Evolutionary conservation across 331 rosid genomes (phyloP).

Genomic region (Stylosanthes scabra): DNA sequence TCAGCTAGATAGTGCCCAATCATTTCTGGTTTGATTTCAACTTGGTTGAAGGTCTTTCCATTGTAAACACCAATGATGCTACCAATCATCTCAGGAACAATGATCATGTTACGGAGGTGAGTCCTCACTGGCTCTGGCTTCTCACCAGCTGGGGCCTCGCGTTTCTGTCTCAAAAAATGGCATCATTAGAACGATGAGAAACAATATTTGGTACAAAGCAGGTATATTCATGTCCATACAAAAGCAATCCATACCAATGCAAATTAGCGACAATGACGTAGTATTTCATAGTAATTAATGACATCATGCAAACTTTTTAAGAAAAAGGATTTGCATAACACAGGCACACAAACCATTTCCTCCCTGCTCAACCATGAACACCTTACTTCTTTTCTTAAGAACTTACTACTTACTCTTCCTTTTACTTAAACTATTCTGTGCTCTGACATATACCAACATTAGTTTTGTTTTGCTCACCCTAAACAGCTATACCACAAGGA

Average conservation of each 20-base stretch:
- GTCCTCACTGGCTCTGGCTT: constrained; percentile 50
- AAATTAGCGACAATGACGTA: too few species aligned
- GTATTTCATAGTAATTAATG: not conserved
- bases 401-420: too few species aligned
- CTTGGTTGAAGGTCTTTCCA: constrained; percentile 51
- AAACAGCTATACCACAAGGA: too few species aligned
- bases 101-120: constrained; percentile 51
- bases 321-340: not conserved
- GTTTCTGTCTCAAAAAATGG: constrained; percentile 32
- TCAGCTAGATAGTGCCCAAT: constrained; percentile 49
- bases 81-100: constrained; percentile 52
- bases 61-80: constrained; percentile 52
- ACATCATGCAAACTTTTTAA: too few species aligned
- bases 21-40: constrained; percentile 53
- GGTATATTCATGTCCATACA: not conserved
- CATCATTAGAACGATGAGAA: not conserved
- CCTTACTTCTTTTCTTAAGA: not conserved
- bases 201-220: not conserved
- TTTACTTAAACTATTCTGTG: too few species aligned
- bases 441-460: not conserved
- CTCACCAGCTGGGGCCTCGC: constrained; percentile 49
- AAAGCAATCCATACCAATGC: too few species aligned
- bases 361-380: not conserved
- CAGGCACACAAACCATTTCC: not conserved
- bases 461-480: too few species aligned